A percentile compares a stretch with the other conserved stretches of the same genome.
phyloP scores from a whole-genome alignment of 2,329 filamentous ascomycete species.

The Fusarium solani-melongenae region DNA sequence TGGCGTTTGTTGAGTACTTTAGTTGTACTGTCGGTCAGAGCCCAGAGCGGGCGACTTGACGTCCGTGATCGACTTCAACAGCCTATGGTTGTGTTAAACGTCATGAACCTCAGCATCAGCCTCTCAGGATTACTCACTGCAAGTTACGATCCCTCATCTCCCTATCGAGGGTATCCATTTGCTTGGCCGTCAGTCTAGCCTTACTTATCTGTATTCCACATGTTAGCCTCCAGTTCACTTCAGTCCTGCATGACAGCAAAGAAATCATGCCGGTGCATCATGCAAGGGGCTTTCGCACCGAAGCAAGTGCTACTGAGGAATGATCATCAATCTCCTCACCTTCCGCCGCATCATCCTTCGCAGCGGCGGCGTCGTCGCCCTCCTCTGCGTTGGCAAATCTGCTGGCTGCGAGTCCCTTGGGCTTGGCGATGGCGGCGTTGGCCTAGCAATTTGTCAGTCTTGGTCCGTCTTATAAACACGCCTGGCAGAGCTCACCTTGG shows the following conservation, averaged over 20 bases:
- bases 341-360: slow-evolving; percentile 57
- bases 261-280: slow-evolving; percentile 49
- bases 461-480: not conserved
- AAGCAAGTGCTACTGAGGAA: slow-evolving; percentile 73
- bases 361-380: slow-evolving; percentile 48
- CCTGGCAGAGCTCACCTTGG: slow-evolving; percentile 57
- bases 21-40: slow-evolving; percentile 34
- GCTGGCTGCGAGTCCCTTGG: slow-evolving; percentile 66
- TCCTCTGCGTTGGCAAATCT: slow-evolving; percentile 60
- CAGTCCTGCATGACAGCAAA: slow-evolving; percentile 28
- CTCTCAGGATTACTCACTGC: too few species aligned
- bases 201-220: slow-evolving; percentile 54
- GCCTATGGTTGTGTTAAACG: slow-evolving; percentile 26
- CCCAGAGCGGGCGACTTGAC: slow-evolving; percentile 32
- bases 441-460: slow-evolving; percentile 49
- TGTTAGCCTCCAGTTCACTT: slow-evolving; percentile 32
- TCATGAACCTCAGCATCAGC: too few species aligned
- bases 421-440: slow-evolving; percentile 55
- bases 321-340: slow-evolving; percentile 71
- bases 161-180: slow-evolving; percentile 64
- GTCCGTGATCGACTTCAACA: slow-evolving; percentile 44
- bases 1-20: slow-evolving; percentile 5
- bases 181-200: slow-evolving; percentile 58
- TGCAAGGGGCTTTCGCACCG: slow-evolving; percentile 69
- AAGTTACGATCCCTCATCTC: slow-evolving; percentile 68